phyloP scores from a whole-genome alignment of 257 asterid genomes.

The Ligustrum vulgare region DNA sequence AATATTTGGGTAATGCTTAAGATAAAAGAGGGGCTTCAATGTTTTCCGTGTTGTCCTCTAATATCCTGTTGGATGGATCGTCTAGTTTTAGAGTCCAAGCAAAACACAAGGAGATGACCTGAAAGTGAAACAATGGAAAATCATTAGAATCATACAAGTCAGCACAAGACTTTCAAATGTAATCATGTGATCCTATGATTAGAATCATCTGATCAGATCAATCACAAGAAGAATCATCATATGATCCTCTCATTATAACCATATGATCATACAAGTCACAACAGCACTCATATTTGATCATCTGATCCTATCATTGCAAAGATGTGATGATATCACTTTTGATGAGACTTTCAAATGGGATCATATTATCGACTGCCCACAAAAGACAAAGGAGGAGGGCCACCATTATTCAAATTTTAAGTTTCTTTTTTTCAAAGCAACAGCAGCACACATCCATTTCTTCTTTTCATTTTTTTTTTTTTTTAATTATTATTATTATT shows the following conservation, averaged over 20 bases:
- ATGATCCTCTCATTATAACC: background rate
- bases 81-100: slow-evolving; percentile 63
- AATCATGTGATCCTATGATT: background rate
- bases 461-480: too few relatives aligned
- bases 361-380: background rate
- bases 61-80: slow-evolving; percentile 29
- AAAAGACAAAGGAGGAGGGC: too few relatives aligned
- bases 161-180: background rate
- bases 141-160: background rate
- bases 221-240: background rate
- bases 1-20: slow-evolving; percentile 12
- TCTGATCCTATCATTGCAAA: background rate
- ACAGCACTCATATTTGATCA: background rate
- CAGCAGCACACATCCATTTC: too few relatives aligned
- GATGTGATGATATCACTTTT: background rate
- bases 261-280: background rate
- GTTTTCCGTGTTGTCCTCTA: slow-evolving; percentile 40
- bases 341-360: background rate
- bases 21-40: slow-evolving; percentile 70
- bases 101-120: slow-evolving; percentile 61
- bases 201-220: background rate
- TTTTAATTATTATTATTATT: too few relatives aligned
- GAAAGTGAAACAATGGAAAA: slow-evolving; percentile 7
- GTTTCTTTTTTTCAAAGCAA: too few relatives aligned
- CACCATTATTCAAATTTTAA: too few relatives aligned